These are phyloP conservation scores for Pseudogymnoascus sp. DNA, from an alignment of 2,329 filamentous ascomycete genomes.

Conservation along the genomic window DNA sequence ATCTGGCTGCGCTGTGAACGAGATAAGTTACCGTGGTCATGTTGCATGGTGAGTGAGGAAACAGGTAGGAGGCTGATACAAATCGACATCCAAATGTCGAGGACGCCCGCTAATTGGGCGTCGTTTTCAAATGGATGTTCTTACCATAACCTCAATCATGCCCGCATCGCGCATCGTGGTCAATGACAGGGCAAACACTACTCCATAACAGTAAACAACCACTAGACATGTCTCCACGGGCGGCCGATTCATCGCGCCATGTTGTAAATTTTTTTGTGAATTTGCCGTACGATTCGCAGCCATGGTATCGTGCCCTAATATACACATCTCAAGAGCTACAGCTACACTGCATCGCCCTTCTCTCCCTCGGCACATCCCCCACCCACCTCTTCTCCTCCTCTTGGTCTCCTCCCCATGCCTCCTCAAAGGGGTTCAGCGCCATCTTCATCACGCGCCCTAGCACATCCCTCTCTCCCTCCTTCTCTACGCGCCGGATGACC, in stretches of 20 bases:
- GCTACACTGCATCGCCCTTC: constrained; percentile 84
- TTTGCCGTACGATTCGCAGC: background rate
- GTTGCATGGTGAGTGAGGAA: no score
- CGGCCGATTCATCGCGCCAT: background rate
- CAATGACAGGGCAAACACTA: background rate
- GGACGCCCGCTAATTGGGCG: no score
- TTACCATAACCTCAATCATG: background rate
- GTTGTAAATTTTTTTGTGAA: background rate
- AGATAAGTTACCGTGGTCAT: no score
- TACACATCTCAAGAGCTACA: constrained; percentile 65
- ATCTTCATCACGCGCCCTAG: constrained; percentile 73
- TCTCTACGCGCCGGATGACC: constrained; percentile 81
- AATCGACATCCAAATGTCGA: no score
- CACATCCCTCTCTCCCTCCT: constrained; percentile 72
- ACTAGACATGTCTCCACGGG: background rate
- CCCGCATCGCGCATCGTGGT: background rate
- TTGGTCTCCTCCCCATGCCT: constrained; percentile 62
- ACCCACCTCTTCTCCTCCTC: constrained; percentile 77
- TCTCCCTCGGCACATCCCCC: constrained; percentile 71
- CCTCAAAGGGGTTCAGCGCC: constrained; percentile 76
- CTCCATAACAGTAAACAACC: background rate
- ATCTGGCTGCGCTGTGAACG: no score
- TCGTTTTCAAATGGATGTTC: no score
- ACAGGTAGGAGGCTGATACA: no score
- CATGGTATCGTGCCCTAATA: background rate